Base-by-base conservation (phyloP, 192 early-diverging fungal genomes). In the Cladochytrium replicatum region DNA sequence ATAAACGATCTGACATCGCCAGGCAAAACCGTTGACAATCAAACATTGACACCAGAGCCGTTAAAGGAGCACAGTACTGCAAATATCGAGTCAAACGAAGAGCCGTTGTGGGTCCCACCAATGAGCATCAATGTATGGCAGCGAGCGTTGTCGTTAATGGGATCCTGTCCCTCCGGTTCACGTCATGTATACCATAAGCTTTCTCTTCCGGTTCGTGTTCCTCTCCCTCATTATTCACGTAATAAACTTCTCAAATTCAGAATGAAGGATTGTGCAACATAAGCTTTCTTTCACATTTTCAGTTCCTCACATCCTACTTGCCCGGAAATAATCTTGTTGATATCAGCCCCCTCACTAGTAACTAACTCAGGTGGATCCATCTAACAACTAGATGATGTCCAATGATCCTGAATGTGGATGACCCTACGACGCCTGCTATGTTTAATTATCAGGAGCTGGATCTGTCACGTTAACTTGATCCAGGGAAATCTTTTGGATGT, bases 391-490 rank as follows among this genome's bases (percentile, higher is more conserved):
- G 21, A 56, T 80, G 9, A 46, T 64, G 8, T n/a, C 24, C 49
- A 25, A 24, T 29, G 7, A 28, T 39, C 9, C 11, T 19, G 30
- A 29, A 27, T 29, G 9, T 48, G 7, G 47, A 48, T 11, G 44
- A 48, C n/a, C 32, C 47, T n/a, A 41, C 58, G 1, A 31, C 54
- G 25, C 67, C 69, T 6, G 48, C 65, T 3, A 66, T 71, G 17
- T 71, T 68, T 64, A 71, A 73, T 48, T 44, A 74, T 1, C 77
- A 77, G 49, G 52, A 68, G 21, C 41, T 75, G 15, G 68, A 80
- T 40, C 57, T 80, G 19, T 69, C 68, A 6, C 46, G 58, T n/a
- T 9, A 80, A 80, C 53, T 58, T 57, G 29, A 77, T 80, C 37
- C 23, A 32, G 13, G 39, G 48, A 2, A 60, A 70, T 49, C 15